Percentiles rank a stretch among this genome's conserved stretches.
Conservation (phyloP, 192 early-diverging fungal species). For the Anaeromyces robustus region DNA sequence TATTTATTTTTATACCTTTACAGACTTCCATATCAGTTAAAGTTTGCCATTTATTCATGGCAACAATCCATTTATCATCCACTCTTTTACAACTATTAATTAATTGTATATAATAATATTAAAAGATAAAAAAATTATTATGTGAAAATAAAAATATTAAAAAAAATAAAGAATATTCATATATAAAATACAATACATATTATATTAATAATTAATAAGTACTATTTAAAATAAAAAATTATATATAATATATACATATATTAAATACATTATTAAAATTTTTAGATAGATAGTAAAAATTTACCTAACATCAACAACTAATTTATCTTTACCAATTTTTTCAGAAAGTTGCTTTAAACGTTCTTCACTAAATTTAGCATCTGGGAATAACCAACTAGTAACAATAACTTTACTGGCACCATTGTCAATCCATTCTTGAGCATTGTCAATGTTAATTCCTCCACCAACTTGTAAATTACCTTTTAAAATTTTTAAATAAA, state of each 20-base stretch:
- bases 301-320: conserved; percentile 70
- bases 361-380: conserved; percentile 45
- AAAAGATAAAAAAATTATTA: too few relatives aligned
- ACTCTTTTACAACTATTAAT: conserved; percentile 62
- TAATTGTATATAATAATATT: too few relatives aligned
- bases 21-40: conserved; percentile 74
- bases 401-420: conserved; percentile 93
- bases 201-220: too few relatives aligned
- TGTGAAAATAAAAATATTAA: background rate
- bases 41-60: conserved; percentile 98
- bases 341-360: conserved; percentile 35
- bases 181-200: too few relatives aligned
- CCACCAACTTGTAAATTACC: conserved; percentile 81
- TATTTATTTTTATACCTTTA: conserved; percentile 32
- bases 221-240: background rate
- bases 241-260: too few relatives aligned
- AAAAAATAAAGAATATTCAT: too few relatives aligned
- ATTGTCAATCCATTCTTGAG: conserved; percentile 62
- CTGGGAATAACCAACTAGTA: conserved; percentile 86
- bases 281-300: too few relatives aligned
- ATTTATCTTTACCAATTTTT: conserved; percentile 43
- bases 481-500: background rate
- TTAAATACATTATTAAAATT: too few relatives aligned
- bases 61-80: conserved; percentile 71
- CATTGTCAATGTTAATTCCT: conserved; percentile 79